phyloP scores from a whole-genome alignment of 2,329 filamentous ascomycete species.

The Cytospora paraplurivora region DNA sequence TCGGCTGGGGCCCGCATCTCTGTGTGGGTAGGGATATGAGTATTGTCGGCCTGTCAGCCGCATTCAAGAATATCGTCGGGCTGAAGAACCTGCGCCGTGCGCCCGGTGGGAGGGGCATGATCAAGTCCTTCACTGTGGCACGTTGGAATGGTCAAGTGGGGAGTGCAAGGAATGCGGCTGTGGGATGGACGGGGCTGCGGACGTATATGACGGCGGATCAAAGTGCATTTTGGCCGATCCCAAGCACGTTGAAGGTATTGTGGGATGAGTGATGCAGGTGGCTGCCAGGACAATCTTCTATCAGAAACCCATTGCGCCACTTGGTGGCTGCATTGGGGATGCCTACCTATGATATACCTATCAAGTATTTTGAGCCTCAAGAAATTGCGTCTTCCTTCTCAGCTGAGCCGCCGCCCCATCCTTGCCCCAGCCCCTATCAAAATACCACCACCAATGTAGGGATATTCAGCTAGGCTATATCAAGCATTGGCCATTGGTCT shows the following conservation, averaged over 20 bases:
- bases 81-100: constrained; percentile 33
- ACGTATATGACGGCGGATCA: constrained; percentile 34
- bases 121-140: constrained; percentile 30
- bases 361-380: no score
- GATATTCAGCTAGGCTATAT: no score
- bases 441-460: no score
- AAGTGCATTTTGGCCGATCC: constrained; percentile 33
- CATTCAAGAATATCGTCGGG: constrained; percentile 34
- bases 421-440: no score
- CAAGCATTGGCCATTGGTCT: no score
- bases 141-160: constrained; percentile 33
- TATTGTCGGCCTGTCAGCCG: constrained; percentile 30
- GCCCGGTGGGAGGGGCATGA: constrained; percentile 31
- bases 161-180: neutral
- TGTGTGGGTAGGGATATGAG: constrained; percentile 53
- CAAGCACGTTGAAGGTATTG: constrained; percentile 32
- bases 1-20: constrained; percentile 54
- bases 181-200: constrained; percentile 32
- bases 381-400: no score
- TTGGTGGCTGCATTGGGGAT: neutral
- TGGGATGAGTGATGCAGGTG: constrained; percentile 30
- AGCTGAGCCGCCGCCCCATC: no score
- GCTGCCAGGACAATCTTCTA: neutral
- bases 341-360: neutral
- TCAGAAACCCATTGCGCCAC: neutral